Evolutionary conservation across 306 rosid species (phyloP), one percentile per base, ranked within the genome.

Genomic region (Senna siamea): DNA sequence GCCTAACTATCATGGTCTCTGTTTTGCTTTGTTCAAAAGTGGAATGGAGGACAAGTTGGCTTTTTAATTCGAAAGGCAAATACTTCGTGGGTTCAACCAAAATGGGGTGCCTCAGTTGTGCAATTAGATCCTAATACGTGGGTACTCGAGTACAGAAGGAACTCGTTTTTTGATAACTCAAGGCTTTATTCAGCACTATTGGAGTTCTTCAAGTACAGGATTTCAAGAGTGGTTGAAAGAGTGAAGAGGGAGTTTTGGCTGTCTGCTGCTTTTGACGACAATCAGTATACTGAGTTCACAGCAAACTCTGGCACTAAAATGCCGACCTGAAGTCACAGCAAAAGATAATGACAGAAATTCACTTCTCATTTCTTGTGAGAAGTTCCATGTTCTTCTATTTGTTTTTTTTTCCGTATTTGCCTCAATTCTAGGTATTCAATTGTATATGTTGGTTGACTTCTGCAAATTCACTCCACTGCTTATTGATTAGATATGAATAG

Each of bases 341-440:
- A 72, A 4, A 30, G 69, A 59, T 40, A 57, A 22, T 61, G 59
- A 79, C 62, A 23, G 19, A 17, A 40, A 47, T 44, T 17, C 19
- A 1, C 22, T 17, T 84, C 92, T 93, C 92, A 91, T 93, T 62
- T 82, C 97, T 91, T 74, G 85, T 82, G 94, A 88, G 98, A 81
- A 85, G 72, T 70, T 62, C 51, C 9, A 12, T 66, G 18, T 64
- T 53, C 10, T 44, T 34, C 19, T 26, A 13, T 54, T 66, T 41
- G 66, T 30, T 37, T 51, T 30, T 23, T 32, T 74, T 35, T 28
- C 26, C 48, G 63, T 22, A 64, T 70, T 75, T 58, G 6, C 28
- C 46, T 66, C 63, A 46, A 40, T 35, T 46, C 14, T 22, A 58
- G 59, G 19, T 62, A 37, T 57, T 44, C 23, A 54, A 35, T 72